These are phyloP conservation scores for Boletus edulis DNA, from an alignment of 768 basidiomycete species.

Conservation along the genomic window DNA sequence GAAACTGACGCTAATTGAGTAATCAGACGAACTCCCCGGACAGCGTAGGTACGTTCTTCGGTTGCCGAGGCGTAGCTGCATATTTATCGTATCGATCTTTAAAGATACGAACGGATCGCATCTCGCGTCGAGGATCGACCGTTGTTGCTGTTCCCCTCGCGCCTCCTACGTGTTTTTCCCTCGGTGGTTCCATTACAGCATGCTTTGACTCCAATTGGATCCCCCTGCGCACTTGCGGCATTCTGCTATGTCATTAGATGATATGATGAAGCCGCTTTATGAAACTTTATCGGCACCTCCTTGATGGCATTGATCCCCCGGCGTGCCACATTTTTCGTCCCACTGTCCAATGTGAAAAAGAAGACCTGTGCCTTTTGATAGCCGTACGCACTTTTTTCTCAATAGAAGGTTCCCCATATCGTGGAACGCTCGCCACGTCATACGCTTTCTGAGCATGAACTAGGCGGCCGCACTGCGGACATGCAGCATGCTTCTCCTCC, in stretches of 20 bases:
- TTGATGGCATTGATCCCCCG: constrained; percentile 29
- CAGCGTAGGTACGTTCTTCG: constrained; percentile 15
- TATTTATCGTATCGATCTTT: constrained; percentile 18
- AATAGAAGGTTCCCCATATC: constrained; percentile 18
- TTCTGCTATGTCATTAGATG: constrained; percentile 21
- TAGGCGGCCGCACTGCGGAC: constrained; percentile 27
- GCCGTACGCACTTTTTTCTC: constrained; percentile 16
- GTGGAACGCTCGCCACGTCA: constrained; percentile 22
- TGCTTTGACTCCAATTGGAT: constrained; percentile 9
- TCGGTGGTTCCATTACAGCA: constrained; percentile 24
- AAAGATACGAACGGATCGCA: constrained; percentile 10
- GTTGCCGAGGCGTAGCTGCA: constrained; percentile 14
- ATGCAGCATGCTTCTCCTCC: constrained; percentile 8
- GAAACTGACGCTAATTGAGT: constrained; percentile 24
- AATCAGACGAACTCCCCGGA: constrained; percentile 11
- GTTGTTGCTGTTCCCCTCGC: constrained; percentile 2
- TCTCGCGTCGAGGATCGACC: constrained; percentile 22
- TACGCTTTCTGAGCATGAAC: constrained; percentile 3
- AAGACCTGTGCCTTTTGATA: constrained; percentile 26
- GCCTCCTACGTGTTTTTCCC: constrained; percentile 10
- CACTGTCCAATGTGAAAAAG: constrained; percentile 18
- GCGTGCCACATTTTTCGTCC: constrained; percentile 20
- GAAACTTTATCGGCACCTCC: constrained; percentile 26
- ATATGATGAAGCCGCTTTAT: constrained; percentile 25
- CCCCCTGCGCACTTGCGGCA: constrained; percentile 11